Evolutionary conservation across 1,284 basidiomycete species (phyloP).

Genomic region (Rhodotorula sp.): DNA sequence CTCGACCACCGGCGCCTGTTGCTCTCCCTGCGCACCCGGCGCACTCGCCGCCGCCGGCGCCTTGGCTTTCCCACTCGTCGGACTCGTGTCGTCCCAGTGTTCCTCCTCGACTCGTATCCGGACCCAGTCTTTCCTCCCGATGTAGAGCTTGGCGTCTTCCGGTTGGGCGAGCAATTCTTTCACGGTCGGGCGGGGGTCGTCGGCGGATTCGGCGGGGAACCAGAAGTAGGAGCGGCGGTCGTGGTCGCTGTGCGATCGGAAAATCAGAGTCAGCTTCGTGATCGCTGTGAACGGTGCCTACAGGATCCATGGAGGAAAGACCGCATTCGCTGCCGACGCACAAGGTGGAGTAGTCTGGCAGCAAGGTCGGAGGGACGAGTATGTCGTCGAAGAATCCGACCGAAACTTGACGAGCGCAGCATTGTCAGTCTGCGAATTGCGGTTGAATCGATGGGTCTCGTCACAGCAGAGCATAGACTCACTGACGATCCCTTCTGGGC

Average conservation of each 20-base stretch:
- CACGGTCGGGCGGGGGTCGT: conserved; percentile 28
- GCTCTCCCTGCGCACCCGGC: conserved; percentile 3
- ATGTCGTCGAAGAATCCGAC: conserved; percentile 94
- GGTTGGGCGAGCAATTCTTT: conserved; percentile 30
- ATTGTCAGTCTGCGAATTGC: neutral
- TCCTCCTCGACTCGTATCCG: conserved; percentile 83
- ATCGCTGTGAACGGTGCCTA: too few relatives aligned
- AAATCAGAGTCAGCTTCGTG: neutral
- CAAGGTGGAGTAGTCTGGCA: conserved; percentile 76
- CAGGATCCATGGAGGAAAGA: too few relatives aligned
- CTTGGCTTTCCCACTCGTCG: conserved; percentile 61
- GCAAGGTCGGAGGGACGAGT: conserved; percentile 63
- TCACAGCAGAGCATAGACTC: conserved; percentile 42
- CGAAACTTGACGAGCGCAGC: conserved; percentile 61
- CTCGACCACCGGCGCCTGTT: conserved; percentile 20
- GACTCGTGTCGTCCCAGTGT: conserved; percentile 76
- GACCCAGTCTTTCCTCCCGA: conserved; percentile 77
- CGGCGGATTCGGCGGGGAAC: conserved; percentile 47
- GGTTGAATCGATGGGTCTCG: neutral
- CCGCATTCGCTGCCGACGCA: conserved; percentile 53
- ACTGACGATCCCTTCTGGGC: conserved; percentile 79
- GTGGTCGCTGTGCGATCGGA: conserved; percentile 46
- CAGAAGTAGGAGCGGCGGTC: conserved; percentile 51
- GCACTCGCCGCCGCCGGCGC: conserved; percentile 3
- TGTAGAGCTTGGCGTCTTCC: conserved; percentile 71